These are phyloP conservation scores for Aspergillus fischeri DNA, from an alignment of 2,329 filamentous ascomycete genomes.

Conservation along the genomic window DNA sequence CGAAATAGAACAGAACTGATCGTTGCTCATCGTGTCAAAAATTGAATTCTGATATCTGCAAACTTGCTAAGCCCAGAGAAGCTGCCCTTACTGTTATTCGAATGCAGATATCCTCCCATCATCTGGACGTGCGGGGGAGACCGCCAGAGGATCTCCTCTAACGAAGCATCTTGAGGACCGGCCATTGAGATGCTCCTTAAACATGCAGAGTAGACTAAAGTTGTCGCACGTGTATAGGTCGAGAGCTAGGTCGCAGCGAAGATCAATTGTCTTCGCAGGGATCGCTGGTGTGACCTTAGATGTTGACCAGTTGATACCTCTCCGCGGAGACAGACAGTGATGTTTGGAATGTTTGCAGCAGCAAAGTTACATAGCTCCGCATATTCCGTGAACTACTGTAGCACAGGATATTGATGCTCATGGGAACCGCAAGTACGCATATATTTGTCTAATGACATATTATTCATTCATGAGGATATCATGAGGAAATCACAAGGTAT, in stretches of 20 bases:
- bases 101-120: constrained; percentile 44
- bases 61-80: not conserved
- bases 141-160: constrained; percentile 45
- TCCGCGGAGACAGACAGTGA: constrained; percentile 7
- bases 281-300: not conserved
- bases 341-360: constrained; percentile 30
- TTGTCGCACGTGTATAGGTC: not conserved
- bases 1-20: constrained; percentile 59
- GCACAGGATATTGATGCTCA: not conserved
- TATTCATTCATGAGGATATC: not conserved
- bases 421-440: not conserved
- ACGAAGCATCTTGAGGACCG: constrained; percentile 29
- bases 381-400: not conserved
- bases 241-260: not conserved
- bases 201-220: not conserved
- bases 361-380: not conserved
- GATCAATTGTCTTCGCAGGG: not conserved
- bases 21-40: not conserved
- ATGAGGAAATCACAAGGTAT: not conserved
- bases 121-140: constrained; percentile 43
- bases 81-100: constrained; percentile 39
- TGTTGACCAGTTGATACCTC: not conserved
- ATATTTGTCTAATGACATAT: not conserved
- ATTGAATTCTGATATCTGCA: not conserved
- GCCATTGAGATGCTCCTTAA: constrained; percentile 23